Evolutionary conservation across 1,284 basidiomycete genomes (phyloP).

Genomic region (Marasmius sp.): DNA sequence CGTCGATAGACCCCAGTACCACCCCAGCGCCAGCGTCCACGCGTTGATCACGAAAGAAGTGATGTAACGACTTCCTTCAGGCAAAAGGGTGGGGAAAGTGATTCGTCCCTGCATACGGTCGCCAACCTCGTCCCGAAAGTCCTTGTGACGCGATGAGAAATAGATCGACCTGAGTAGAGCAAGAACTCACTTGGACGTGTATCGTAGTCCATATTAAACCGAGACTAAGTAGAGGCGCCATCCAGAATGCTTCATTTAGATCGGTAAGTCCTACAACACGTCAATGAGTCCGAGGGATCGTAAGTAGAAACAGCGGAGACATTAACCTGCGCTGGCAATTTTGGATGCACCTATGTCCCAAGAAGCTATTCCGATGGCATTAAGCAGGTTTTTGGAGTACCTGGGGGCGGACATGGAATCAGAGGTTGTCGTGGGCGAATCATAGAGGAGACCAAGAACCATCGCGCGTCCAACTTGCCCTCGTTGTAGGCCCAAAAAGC

Average conservation of each 20-base stretch:
- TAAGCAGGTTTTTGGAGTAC: conserved; percentile 33
- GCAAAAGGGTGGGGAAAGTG: conserved; percentile 38
- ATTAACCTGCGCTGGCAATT: conserved; percentile 22
- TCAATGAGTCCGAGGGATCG: conserved; percentile 9
- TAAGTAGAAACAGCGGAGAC: conserved; percentile 9
- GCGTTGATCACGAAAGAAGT: conserved; percentile 22
- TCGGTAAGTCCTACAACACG: conserved; percentile 24
- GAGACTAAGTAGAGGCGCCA: conserved; percentile 24
- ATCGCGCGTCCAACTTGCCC: conserved; percentile 29
- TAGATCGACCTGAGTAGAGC: conserved; percentile 28
- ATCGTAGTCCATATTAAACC: conserved; percentile 12
- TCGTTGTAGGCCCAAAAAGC: conserved; percentile 36
- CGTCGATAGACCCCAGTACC: conserved; percentile 19
- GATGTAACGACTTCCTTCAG: conserved; percentile 24
- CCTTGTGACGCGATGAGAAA: conserved; percentile 31
- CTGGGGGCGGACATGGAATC: not conserved
- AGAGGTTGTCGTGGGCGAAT: not conserved
- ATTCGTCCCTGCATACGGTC: conserved; percentile 34
- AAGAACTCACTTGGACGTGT: conserved; percentile 15
- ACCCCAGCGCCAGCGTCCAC: conserved; percentile 21
- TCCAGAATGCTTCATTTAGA: conserved; percentile 8
- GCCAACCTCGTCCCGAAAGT: conserved; percentile 41
- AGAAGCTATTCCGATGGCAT: conserved; percentile 30
- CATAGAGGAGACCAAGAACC: conserved; percentile 9
- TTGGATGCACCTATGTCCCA: conserved; percentile 28